Percentiles rank a stretch among this genome's conserved stretches.
These are phyloP conservation scores for Hortiboletus flavorubellus DNA, from an alignment of 768 basidiomycete genomes.

Conservation along the genomic window DNA sequence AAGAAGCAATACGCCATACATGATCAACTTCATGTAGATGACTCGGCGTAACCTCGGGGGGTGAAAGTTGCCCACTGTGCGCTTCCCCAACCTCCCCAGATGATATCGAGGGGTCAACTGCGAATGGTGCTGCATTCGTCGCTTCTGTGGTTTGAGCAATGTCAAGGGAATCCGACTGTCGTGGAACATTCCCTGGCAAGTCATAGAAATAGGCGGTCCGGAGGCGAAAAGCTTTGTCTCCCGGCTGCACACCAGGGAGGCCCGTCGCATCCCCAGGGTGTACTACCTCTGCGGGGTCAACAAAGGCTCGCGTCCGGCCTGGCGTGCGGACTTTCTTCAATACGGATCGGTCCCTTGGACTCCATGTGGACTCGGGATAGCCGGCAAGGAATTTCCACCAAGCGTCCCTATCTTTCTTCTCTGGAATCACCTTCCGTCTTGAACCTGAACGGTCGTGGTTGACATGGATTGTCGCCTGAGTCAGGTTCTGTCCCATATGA, in stretches of 20 bases:
- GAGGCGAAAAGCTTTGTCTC: background rate
- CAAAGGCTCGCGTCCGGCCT: slow-evolving; percentile 36
- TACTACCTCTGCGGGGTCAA: slow-evolving; percentile 23
- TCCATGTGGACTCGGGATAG: slow-evolving; percentile 66
- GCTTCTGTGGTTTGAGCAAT: background rate
- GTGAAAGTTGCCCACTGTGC: slow-evolving; percentile 20
- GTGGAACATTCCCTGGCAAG: background rate
- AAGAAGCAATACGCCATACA: slow-evolving; percentile 37
- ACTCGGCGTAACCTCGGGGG: slow-evolving; percentile 57
- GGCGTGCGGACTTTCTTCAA: slow-evolving; percentile 10
- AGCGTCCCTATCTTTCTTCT: slow-evolving; percentile 64
- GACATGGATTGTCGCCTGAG: slow-evolving; percentile 52
- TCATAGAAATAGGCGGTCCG: background rate
- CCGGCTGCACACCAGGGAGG: background rate
- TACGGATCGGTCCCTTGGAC: slow-evolving; percentile 30
- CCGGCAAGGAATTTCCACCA: slow-evolving; percentile 83
- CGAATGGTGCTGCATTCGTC: background rate
- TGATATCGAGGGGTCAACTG: background rate
- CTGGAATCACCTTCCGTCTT: slow-evolving; percentile 49
- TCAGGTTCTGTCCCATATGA: slow-evolving; percentile 51
- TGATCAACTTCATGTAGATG: slow-evolving; percentile 63
- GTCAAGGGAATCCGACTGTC: background rate
- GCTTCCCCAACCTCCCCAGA: background rate
- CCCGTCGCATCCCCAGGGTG: background rate
- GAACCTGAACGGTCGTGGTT: slow-evolving; percentile 2